phyloP scores from a whole-genome alignment of 75 land plant species.

The Pinus albicaulis region DNA sequence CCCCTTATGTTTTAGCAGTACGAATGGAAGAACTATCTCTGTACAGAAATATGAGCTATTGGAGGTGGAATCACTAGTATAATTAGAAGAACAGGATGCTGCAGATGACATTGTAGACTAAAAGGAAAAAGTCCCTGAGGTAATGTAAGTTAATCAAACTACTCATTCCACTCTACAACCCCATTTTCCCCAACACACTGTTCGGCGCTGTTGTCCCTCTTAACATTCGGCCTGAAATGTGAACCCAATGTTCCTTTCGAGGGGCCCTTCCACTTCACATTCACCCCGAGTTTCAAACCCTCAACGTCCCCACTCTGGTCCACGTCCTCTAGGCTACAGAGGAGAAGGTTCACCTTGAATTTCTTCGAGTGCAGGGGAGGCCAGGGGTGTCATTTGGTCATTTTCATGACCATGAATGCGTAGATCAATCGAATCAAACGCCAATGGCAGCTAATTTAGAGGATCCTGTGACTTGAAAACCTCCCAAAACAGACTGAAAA shows the following conservation, averaged over 20 bases:
- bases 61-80: no score
- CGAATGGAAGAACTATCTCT: no score
- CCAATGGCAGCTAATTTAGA: no score
- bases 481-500: not conserved
- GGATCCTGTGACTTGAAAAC: no score
- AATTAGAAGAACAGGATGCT: no score
- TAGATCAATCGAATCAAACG: no score
- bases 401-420: constrained; percentile 62
- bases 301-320: constrained; percentile 12
- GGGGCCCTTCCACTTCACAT: constrained; percentile 87
- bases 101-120: no score
- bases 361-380: constrained; percentile 47
- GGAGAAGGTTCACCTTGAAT: constrained; percentile 48
- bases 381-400: constrained; percentile 87
- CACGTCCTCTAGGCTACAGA: constrained; percentile 44
- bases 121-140: no score
- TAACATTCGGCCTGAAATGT: constrained; percentile 48
- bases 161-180: constrained; percentile 63
- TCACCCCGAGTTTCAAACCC: constrained; percentile 42
- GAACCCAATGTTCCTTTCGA: constrained; percentile 36
- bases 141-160: no score
- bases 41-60: no score
- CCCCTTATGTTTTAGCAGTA: no score
- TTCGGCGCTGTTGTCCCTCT: constrained; percentile 52
- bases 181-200: constrained; percentile 32